Conservation (phyloP, 2,329 filamentous ascomycete species). For the Apiospora saccharicola region DNA sequence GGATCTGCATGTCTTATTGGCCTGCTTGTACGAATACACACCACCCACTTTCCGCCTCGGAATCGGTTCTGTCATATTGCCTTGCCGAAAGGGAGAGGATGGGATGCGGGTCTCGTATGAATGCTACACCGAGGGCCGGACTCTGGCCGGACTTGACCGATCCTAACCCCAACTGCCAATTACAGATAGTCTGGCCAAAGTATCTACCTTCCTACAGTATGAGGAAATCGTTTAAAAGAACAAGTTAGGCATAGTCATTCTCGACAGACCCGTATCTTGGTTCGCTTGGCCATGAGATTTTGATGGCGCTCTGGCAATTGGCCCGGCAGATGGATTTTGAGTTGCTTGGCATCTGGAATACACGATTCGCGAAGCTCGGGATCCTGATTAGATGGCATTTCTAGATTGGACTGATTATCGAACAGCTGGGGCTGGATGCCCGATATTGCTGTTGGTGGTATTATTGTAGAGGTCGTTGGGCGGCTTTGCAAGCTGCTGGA, state of each 20-base stretch:
- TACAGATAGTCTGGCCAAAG: background rate
- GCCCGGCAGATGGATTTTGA: background rate
- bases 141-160: background rate
- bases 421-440: background rate
- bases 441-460: background rate
- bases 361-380: background rate
- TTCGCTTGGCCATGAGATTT: background rate
- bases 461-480: too few relatives aligned
- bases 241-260: background rate
- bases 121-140: conserved; percentile 1
- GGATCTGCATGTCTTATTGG: background rate
- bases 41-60: background rate
- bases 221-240: background rate
- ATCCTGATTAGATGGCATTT: background rate
- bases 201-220: background rate
- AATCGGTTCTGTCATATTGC: background rate
- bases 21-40: background rate
- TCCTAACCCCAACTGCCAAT: background rate
- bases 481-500: background rate
- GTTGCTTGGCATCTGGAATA: background rate
- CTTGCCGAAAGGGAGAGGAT: background rate
- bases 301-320: background rate
- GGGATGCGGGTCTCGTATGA: background rate
- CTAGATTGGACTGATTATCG: background rate
- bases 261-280: background rate